phyloP scores from a whole-genome alignment of 768 basidiomycete genomes.

The Rhodotorula paludigena region DNA sequence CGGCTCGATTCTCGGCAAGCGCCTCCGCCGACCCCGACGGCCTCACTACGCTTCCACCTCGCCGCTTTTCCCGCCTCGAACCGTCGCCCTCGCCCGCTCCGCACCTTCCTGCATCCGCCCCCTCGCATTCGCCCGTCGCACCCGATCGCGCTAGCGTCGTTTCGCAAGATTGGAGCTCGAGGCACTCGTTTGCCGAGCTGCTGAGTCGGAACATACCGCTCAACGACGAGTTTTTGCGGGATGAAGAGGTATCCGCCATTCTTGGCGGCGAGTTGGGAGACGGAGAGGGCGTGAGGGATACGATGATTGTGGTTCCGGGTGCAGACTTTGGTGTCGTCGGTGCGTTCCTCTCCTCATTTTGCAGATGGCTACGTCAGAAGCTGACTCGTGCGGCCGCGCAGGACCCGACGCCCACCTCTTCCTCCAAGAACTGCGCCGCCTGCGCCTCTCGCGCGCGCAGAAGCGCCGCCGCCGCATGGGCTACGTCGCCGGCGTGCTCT shows the following conservation, averaged over 20 bases:
- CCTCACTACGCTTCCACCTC: conserved; percentile 1
- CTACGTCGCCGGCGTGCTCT: not conserved
- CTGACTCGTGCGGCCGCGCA: not conserved
- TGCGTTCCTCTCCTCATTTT: not conserved
- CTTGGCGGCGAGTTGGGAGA: too few species aligned
- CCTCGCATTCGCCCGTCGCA: not conserved
- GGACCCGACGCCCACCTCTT: conserved; percentile 20
- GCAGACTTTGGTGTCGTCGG: not conserved
- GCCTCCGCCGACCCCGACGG: not conserved
- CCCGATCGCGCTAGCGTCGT: not conserved
- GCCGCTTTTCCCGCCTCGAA: not conserved
- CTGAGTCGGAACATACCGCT: not conserved
- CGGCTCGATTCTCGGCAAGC: too few species aligned
- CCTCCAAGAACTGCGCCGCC: conserved; percentile 15
- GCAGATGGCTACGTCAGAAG: not conserved
- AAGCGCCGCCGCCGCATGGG: conserved; percentile 4
- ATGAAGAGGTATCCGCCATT: not conserved
- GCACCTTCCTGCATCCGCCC: not conserved
- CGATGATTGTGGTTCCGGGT: not conserved
- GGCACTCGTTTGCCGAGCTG: not conserved
- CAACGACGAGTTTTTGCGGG: not conserved
- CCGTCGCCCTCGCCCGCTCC: not conserved
- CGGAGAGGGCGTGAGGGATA: too few species aligned
- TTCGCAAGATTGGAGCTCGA: too few species aligned
- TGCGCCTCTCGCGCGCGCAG: conserved; percentile 3